These are phyloP conservation scores for Biscutella laevigata DNA, from an alignment of 441 rosid species.

Conservation along the genomic window DNA sequence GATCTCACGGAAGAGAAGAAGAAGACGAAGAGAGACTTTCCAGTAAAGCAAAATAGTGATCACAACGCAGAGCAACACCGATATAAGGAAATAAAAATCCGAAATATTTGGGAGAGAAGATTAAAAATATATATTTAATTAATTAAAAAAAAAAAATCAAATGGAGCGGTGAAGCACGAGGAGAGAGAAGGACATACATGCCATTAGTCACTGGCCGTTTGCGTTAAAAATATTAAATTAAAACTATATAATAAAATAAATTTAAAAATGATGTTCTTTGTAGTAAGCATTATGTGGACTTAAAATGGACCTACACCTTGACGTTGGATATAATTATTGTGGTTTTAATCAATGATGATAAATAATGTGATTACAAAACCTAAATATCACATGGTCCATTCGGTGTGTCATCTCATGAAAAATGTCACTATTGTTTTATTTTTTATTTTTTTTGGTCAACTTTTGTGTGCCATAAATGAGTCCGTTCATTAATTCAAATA, in stretches of 20 bases:
- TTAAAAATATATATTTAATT: neutral
- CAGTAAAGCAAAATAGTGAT: slow-evolving; percentile 10
- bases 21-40: slow-evolving; percentile 14
- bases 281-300: slow-evolving; percentile 16
- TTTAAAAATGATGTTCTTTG: neutral
- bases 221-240: neutral
- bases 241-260: neutral
- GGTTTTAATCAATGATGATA: neutral
- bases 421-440: no score
- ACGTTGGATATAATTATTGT: neutral
- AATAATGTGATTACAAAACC: neutral
- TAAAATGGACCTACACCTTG: slow-evolving; percentile 7
- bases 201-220: slow-evolving; percentile 18
- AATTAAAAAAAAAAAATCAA: neutral
- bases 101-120: neutral
- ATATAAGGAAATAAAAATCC: neutral
- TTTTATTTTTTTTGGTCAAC: no score
- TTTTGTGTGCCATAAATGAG: no score
- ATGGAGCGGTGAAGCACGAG: slow-evolving; percentile 29
- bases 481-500: no score
- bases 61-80: slow-evolving; percentile 14
- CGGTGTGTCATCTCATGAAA: no score
- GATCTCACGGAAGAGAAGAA: neutral
- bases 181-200: slow-evolving; percentile 2
- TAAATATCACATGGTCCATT: slow-evolving; percentile 19